phyloP scores from a whole-genome alignment of 768 basidiomycete genomes.

The Naematelia encephala region DNA sequence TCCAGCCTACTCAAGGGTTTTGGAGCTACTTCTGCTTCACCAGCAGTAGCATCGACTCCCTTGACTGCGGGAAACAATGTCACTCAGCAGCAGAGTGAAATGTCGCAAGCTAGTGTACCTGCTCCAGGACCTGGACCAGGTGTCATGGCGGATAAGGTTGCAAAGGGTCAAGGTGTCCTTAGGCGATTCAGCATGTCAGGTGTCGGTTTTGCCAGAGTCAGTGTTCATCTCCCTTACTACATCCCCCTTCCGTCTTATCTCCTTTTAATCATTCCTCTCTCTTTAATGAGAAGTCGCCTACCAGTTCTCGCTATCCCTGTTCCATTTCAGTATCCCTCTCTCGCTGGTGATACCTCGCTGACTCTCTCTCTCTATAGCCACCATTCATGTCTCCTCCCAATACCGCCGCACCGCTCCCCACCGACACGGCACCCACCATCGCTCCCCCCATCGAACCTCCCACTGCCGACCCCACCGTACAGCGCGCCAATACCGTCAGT shows the following conservation, averaged over 20 bases:
- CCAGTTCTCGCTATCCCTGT: too few relatives aligned
- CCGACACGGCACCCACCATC: not conserved
- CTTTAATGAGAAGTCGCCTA: too few relatives aligned
- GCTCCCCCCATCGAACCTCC: not conserved
- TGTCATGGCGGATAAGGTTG: conserved; percentile 41
- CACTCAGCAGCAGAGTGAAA: too few relatives aligned
- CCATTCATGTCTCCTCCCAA: conserved; percentile 5
- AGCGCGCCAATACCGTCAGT: conserved; percentile 8
- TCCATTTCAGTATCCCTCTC: too few relatives aligned
- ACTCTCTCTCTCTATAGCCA: too few relatives aligned
- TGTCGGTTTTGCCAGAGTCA: conserved; percentile 24
- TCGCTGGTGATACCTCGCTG: too few relatives aligned
- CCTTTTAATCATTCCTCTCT: too few relatives aligned
- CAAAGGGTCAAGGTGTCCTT: conserved; percentile 42
- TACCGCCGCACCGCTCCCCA: not conserved
- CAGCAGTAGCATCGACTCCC: not conserved
- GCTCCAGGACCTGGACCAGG: conserved; percentile 8
- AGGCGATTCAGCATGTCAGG: conserved; percentile 36
- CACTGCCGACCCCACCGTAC: conserved; percentile 1
- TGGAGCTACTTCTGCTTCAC: conserved; percentile 6
- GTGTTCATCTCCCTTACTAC: conserved; percentile 9
- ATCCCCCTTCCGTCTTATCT: not conserved
- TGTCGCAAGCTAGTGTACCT: too few relatives aligned
- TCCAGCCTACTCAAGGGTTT: conserved; percentile 21
- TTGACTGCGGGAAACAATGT: too few relatives aligned